Evolutionary conservation across 2,329 filamentous ascomycete species (phyloP), one percentile per base, ranked within the genome.

Genomic region (Fusarium bulbicola): DNA sequence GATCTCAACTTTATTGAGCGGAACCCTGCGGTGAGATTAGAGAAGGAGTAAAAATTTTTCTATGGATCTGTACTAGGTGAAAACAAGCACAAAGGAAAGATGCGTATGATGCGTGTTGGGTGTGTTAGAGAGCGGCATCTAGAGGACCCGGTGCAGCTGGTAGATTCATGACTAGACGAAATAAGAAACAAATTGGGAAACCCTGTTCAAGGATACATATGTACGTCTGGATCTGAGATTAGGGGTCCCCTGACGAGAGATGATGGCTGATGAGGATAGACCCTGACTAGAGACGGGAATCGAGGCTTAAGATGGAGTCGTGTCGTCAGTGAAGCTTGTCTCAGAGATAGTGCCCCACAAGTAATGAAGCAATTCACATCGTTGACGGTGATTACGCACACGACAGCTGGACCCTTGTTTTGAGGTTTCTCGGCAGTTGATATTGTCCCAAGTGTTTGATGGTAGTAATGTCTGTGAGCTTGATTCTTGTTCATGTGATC

Each of bases 1-100:
- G 95, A 98, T 84, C 85, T 98, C 80, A 91, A 91, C 79, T 98
- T 98, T 85, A 95, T 99, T 76, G 92, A 97, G 86, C 91, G 88
- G 76, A 98, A 97, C 83, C 92, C 95, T 16, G 96, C 95, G 26
- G 95, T 98, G 69, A 89, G 95, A 82, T 86, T 98, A 81, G 93
- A 97, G 78, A 95, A 95, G 86, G 89, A 94, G 77, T 95, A 90
- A 61, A 56, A 52, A 7, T 21, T 8, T 20, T 50, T 50, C 11
- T 18, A 60, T 32, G 42, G 37, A 68, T 63, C 21, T 42, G 49
- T 46, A 34, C 36, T 30, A 56, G 47, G 42, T 32, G 54, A 26
- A 62, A 58, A 63, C 56, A 50, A 42, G 46, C 39, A 37, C 42
- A 37, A 65, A n/a, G 39, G 36, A 30, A 47, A 67, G 39, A 67